Conservation (phyloP, 495 filamentous ascomycete species). For the Talaromyces nanjingensis region DNA sequence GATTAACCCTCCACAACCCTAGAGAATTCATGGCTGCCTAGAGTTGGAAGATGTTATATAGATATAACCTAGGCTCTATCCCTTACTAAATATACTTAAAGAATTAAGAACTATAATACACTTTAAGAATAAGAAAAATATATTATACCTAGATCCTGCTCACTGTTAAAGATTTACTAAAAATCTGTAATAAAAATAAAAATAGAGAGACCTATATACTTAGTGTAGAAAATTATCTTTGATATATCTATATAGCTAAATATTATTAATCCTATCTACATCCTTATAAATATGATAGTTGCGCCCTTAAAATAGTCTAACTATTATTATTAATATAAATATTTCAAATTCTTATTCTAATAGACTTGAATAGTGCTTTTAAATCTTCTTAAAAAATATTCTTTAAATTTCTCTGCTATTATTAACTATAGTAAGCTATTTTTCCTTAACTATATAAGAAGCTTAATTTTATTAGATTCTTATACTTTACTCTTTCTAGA, state of each 20-base stretch:
- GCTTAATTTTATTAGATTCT: background rate
- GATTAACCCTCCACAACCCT: background rate
- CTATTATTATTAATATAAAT: background rate
- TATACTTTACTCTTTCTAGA: constrained; percentile 1
- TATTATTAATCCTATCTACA: too few species aligned
- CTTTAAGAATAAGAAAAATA: background rate
- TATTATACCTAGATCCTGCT: background rate
- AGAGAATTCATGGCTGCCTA: background rate
- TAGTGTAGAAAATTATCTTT: too few species aligned
- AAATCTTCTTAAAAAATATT: background rate
- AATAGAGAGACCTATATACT: background rate
- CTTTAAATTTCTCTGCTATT: background rate
- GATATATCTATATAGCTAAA: too few species aligned
- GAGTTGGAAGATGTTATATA: background rate
- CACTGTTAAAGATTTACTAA: constrained; percentile 2
- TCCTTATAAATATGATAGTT: too few species aligned
- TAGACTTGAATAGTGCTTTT: constrained; percentile 5
- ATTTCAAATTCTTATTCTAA: constrained; percentile 4
- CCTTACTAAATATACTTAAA: background rate
- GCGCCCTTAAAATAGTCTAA: too few species aligned
- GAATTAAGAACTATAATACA: background rate
- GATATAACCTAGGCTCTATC: background rate
- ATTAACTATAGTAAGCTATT: background rate
- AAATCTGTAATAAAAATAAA: background rate
- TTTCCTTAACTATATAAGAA: constrained; percentile 5